Conservation (phyloP, 257 asterid species). For the Cordia subcordata region DNA sequence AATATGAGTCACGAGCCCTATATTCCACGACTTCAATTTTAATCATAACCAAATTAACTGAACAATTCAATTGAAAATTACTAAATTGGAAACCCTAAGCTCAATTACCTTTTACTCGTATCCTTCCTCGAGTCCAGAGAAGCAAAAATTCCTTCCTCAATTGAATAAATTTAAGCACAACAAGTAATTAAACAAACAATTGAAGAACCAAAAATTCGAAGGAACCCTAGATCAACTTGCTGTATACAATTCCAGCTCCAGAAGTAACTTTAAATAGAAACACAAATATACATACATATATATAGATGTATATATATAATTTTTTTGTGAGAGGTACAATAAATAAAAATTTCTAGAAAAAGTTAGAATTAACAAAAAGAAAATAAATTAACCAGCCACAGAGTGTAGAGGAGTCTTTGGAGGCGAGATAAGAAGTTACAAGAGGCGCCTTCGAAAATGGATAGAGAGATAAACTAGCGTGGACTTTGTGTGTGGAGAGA, state of each 20-base stretch:
- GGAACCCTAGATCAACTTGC: slow-evolving; percentile 18
- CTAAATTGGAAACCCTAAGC: not conserved
- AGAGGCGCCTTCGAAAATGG: not conserved
- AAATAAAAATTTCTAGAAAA: not conserved
- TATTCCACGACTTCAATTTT: slow-evolving; percentile 9
- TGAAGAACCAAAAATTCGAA: not conserved
- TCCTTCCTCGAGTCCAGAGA: slow-evolving; percentile 9
- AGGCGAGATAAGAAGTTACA: slow-evolving; percentile 5
- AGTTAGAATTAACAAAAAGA: not conserved
- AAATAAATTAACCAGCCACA: not conserved
- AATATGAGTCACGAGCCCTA: not conserved
- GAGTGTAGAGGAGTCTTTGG: slow-evolving; percentile 1
- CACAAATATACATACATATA: too few species aligned
- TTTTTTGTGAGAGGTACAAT: not conserved
- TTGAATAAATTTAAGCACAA: not conserved
- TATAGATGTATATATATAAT: too few species aligned
- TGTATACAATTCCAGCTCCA: not conserved
- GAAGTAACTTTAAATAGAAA: not conserved
- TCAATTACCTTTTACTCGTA: slow-evolving; percentile 11
- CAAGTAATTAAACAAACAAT: not conserved
- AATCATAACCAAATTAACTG: not conserved
- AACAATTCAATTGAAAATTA: not conserved
- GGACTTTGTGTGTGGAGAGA: slow-evolving; percentile 4
- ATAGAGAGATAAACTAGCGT: slow-evolving; percentile 7
- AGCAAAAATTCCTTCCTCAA: slow-evolving; percentile 3